Conservation (phyloP, 139 green algal genomes). For the Pseudopediastrum boryanum region DNA sequence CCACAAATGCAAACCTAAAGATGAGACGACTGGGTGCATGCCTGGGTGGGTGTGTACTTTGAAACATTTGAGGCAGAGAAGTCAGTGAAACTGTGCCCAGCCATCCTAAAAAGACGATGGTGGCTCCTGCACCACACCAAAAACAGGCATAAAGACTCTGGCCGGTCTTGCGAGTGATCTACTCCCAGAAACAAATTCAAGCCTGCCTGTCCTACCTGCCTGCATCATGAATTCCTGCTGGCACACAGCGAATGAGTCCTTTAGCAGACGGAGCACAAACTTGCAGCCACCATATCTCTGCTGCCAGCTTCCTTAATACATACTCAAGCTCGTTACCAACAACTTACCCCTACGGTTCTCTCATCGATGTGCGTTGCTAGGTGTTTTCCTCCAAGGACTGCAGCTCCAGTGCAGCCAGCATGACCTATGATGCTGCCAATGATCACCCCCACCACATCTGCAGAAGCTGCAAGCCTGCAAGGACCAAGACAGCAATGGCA, state of each 20-base stretch:
- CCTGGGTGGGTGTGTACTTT: no score
- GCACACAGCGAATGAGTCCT: no score
- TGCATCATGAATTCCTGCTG: conserved; percentile 5
- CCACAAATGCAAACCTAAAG: no score
- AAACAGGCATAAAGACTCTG: no score
- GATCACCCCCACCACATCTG: conserved; percentile 90
- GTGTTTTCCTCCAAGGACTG: conserved; percentile 93
- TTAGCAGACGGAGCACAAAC: no score
- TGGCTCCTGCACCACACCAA: no score
- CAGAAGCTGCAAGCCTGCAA: conserved; percentile 85
- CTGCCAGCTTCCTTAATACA: background rate
- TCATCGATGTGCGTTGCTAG: conserved; percentile 93
- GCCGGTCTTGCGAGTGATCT: no score
- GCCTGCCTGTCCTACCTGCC: background rate
- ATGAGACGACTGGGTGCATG: no score
- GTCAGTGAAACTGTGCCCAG: no score
- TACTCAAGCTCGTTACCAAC: background rate
- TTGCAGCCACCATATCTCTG: background rate
- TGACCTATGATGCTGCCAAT: conserved; percentile 95
- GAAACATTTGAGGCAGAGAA: no score
- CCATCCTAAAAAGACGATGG: no score
- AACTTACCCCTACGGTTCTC: conserved; percentile 70
- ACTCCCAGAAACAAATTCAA: background rate
- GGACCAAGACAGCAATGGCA: conserved; percentile 5
- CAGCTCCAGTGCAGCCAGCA: conserved; percentile 89